Evolutionary conservation across 805 yeast species (phyloP).

Genomic region (Metschnikowia dekortorum): DNA sequence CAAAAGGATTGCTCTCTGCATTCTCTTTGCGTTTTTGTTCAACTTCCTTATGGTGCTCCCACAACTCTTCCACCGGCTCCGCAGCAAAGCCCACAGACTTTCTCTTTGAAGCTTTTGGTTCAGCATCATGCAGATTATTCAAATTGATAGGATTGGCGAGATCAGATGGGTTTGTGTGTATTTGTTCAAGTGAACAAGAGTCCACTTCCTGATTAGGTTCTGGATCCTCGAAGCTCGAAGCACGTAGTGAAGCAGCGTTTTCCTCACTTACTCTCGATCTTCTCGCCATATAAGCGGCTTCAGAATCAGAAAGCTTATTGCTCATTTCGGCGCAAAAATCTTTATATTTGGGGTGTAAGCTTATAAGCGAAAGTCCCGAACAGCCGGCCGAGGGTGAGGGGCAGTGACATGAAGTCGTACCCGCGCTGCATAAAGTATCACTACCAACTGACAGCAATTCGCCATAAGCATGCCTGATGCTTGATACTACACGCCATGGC

Average conservation of each 20-base stretch:
- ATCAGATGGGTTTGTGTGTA: neutral
- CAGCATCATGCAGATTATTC: neutral
- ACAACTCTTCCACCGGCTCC: slow-evolving; percentile 31
- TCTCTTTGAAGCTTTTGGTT: neutral
- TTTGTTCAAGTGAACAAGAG: no score
- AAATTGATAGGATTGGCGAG: no score
- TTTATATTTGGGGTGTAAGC: neutral
- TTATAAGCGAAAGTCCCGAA: neutral
- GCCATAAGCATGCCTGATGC: neutral
- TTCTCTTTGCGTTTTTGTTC: slow-evolving; percentile 24
- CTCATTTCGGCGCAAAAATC: neutral
- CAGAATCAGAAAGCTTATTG: neutral
- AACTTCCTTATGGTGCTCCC: slow-evolving; percentile 31
- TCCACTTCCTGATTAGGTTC: neutral
- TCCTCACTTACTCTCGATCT: neutral
- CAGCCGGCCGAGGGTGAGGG: neutral
- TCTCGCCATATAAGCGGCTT: neutral
- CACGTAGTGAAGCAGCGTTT: neutral
- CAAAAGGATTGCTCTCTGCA: slow-evolving; percentile 30
- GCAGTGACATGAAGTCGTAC: neutral
- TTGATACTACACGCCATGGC: neutral
- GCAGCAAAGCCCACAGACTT: slow-evolving; percentile 36
- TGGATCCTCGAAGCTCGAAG: neutral
- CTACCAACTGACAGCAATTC: neutral
- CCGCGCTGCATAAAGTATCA: neutral